Evolutionary conservation across 176 grass and related monocot genomes (phyloP).

Genomic region (bread wheat (Triticum aestivum)): IWGSC_CS_RefSeq_v2.1 NC_057797.1:35370222-35370721

Average conservation of each 20-base stretch:
- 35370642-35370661: neutral
- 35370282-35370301: neutral
- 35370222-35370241: neutral
- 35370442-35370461: slow-evolving; percentile 15
- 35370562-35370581: neutral
- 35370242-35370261: neutral
- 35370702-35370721: neutral
- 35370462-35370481: slow-evolving; percentile 60
- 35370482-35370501: slow-evolving; percentile 54
- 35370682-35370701: neutral
- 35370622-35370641: neutral
- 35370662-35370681: neutral
- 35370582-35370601: neutral
- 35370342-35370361: slow-evolving; percentile 51
- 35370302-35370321: neutral
- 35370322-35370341: slow-evolving; percentile 12
- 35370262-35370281: neutral
- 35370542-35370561: too few species aligned
- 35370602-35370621: neutral
- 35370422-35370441: slow-evolving; percentile 39
- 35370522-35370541: neutral
- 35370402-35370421: slow-evolving; percentile 71
- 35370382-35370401: neutral
- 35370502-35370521: slow-evolving; percentile 5
- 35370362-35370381: neutral